phyloP scores from a whole-genome alignment of 2,329 filamentous ascomycete species.

The Xylariaceae sp. region DNA sequence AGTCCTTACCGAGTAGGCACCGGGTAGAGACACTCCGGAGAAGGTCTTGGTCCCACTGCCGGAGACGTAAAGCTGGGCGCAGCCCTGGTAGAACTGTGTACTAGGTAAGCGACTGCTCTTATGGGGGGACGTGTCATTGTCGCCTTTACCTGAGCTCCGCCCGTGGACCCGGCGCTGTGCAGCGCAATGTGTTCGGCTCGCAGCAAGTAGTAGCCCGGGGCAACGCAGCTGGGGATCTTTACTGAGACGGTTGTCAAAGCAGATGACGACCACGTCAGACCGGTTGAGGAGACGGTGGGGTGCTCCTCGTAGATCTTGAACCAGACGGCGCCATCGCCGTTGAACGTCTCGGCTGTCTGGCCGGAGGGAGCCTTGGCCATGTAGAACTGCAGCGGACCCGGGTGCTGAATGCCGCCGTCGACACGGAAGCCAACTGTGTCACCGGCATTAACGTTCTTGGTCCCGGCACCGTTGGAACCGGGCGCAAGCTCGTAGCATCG shows the following conservation, averaged over 20 bases:
- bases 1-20: constrained; percentile 36
- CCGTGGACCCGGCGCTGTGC: constrained; percentile 38
- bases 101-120: constrained; percentile 1
- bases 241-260: constrained; percentile 35
- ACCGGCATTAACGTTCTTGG: constrained; percentile 45
- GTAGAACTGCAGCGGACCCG: constrained; percentile 41
- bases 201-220: constrained; percentile 45
- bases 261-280: constrained; percentile 31
- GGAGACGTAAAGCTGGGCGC: constrained; percentile 41
- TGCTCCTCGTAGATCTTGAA: constrained; percentile 43
- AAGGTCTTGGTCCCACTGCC: constrained; percentile 41
- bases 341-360: constrained; percentile 36
- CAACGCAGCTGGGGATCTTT: constrained; percentile 41
- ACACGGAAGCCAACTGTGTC: constrained; percentile 46
- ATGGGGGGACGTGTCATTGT: not conserved
- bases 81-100: constrained; percentile 42
- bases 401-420: constrained; percentile 39
- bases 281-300: constrained; percentile 31
- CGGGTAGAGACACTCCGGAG: constrained; percentile 37
- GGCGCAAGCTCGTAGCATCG: constrained; percentile 44
- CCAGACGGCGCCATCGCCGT: constrained; percentile 39
- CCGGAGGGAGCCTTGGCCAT: constrained; percentile 40
- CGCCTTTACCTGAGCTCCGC: constrained; percentile 40
- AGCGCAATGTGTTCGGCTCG: constrained; percentile 46
- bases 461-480: constrained; percentile 41